phyloP scores from a whole-genome alignment of 2,329 filamentous ascomycete species.

The Exophiala viscosa region DNA sequence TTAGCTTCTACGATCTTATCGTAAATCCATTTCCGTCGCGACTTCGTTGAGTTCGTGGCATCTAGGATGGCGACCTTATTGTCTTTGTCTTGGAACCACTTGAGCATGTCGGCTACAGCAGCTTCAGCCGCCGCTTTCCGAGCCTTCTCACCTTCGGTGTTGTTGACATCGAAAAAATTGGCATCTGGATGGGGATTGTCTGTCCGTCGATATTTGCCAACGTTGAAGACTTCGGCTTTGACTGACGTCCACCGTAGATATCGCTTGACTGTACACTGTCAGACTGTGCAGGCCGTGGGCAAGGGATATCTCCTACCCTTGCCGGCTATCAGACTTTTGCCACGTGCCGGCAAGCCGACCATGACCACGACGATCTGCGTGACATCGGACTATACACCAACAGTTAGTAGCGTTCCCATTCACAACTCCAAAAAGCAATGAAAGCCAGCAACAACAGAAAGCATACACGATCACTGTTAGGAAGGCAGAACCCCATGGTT shows the following conservation, averaged over 20 bases:
- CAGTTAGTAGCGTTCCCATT: conserved; percentile 12
- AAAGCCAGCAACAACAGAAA: background rate
- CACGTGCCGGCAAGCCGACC: conserved; percentile 91
- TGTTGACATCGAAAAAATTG: conserved; percentile 91
- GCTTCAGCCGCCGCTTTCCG: conserved; percentile 85
- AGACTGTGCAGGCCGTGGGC: background rate
- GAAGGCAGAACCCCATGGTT: conserved; percentile 13
- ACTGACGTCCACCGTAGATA: conserved; percentile 98
- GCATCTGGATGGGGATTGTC: conserved; percentile 86
- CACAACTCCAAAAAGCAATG: background rate
- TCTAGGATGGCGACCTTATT: conserved; percentile 92
- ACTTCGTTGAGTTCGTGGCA: conserved; percentile 93
- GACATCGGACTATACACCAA: conserved; percentile 57
- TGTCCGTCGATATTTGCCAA: conserved; percentile 88
- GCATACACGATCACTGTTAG: conserved; percentile 20
- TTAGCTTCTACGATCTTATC: conserved; percentile 70
- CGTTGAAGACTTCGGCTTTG: conserved; percentile 91
- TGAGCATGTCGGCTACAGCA: conserved; percentile 87
- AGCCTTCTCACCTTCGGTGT: conserved; percentile 84
- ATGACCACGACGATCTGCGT: conserved; percentile 97
- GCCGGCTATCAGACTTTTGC: conserved; percentile 96
- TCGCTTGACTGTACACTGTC: conserved; percentile 63
- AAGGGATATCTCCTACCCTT: conserved; percentile 62
- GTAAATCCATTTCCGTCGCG: conserved; percentile 84
- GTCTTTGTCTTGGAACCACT: conserved; percentile 74